Percentiles rank a stretch among this genome's conserved stretches.
phyloP scores from a whole-genome alignment of 2,329 filamentous ascomycete genomes.

The Chrysoporthe deuterocubensis region DNA sequence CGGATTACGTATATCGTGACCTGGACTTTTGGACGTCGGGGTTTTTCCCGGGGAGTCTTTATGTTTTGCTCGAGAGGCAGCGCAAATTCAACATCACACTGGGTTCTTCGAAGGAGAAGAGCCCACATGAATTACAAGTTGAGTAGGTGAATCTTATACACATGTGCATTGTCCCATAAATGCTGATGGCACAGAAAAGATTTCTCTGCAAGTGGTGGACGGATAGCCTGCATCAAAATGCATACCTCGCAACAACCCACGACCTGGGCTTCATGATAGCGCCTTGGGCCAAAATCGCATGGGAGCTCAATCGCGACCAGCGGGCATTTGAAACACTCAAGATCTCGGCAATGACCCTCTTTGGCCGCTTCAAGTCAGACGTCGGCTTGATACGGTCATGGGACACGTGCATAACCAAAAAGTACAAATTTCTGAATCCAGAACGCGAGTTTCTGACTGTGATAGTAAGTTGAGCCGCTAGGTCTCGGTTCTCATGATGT shows the following conservation, averaged over 20 bases:
- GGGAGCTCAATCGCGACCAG: conserved; percentile 44
- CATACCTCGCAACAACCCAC: conserved; percentile 41
- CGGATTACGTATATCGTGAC: conserved; percentile 44
- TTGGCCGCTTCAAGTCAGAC: background rate
- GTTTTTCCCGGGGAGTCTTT: conserved; percentile 51
- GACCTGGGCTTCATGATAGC: conserved; percentile 50
- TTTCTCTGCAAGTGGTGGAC: conserved; percentile 47
- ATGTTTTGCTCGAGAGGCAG: conserved; percentile 44
- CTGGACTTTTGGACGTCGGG: conserved; percentile 52
- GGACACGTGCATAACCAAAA: background rate
- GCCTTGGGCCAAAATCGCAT: conserved; percentile 43
- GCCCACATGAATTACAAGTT: background rate
- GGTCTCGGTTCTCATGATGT: background rate
- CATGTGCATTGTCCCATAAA: conserved; percentile 14
- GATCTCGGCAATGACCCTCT: background rate
- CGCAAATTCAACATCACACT: conserved; percentile 33
- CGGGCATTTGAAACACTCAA: conserved; percentile 31
- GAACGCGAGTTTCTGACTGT: background rate
- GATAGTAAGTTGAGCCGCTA: background rate
- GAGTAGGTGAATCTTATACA: background rate
- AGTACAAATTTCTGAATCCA: background rate
- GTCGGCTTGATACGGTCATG: background rate
- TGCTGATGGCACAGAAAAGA: conserved; percentile 33
- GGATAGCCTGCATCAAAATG: conserved; percentile 41
- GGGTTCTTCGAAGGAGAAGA: background rate